Base-by-base conservation (phyloP, 306 rosid genomes). In the Dalbergia oliveri region DNA sequence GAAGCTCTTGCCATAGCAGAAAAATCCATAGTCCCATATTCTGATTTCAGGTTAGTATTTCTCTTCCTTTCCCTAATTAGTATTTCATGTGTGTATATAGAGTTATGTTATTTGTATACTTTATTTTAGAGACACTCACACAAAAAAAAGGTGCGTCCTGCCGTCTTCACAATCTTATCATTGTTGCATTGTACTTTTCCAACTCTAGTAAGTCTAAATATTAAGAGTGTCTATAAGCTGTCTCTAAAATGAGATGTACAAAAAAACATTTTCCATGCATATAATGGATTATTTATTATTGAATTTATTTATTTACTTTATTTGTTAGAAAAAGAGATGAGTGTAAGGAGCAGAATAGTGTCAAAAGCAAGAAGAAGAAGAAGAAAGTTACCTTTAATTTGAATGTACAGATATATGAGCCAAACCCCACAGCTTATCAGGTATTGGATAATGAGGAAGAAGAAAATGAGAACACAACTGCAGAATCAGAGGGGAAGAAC, bases 381-480 rank as follows among this genome's bases (percentile, higher is more conserved):
- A 95, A 95, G 91, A 95, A 95, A 85, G 99, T 95, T 45, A 89
- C 90, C 76, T 95, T 95, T 81, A 91, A 95, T 90, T 85, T 89
- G 81, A 89, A 93, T 80, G 90, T 95, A 68, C 88, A 95, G 86
- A 85, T 89, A 35, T 91, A 84, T 76, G 99, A 95, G 85, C 93
- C 92, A 65, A 60, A 91, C 77, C 87, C 90, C 13, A 84, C 80
- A 26, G 84, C 83, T 72, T 88, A 84, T 64, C 81, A 84, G 44
- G 69, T 79, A 47, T 75, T 90, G 79, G 87, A 85, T 73, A 81
- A 85, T 15, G 88, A 89, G 69, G 94, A 81, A 43, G 88, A 83
- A 57, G 87, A 83, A 73, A 26, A 53, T 51, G 75, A 75, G 8
- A 80, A 83, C 68, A 82, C 45, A 1, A 15, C 15, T 21, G 76